Evolutionary conservation across 176 grass and related monocot species (phyloP), one percentile per base, ranked within the genome.

Genomic region (Tillandsia leiboldiana): DNA sequence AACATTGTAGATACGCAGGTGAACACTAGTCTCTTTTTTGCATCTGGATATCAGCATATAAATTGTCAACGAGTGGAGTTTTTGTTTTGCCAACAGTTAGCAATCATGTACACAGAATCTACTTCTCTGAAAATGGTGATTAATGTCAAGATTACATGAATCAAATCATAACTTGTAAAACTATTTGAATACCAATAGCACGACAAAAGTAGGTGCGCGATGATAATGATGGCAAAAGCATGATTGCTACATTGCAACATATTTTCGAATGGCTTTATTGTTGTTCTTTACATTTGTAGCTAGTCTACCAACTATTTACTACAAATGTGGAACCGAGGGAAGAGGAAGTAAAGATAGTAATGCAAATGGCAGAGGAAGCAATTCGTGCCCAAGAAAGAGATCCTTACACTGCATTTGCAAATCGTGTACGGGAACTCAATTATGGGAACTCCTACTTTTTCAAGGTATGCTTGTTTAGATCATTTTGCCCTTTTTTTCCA

Each of bases 291-390:
- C 17, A 57, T 48, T 12, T 77, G 65, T 65, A 99, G 94, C 86
- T 99, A 23, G 89, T 99, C 51, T 99, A 93, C 71, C 89, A 93
- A 85, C 61, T 99, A 65, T 99, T 99, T 77, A 88, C 89, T 67
- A 99, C 84, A 74, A 88, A 90, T 76, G 89, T 93, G 80, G 94
- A 90, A 66, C 84, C 94, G 74, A 87, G 94, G 65, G 89, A 99
- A 61, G 94, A 90, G 90, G 94, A 99, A 72, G 89, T 99, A 42
- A 93, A 92, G 78, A 99, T 92, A 79, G 94, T 99, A 69, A 93
- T 99, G 94, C 94, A 99, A 90, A 99, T 99, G 94, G 84, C 94
- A 22, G 94, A 93, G 83, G 94, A 99, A 87, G 94, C 94, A 83
- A 93, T 99, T 63, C 85, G 91, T 81, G 94, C 94, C 75, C 94